Base-by-base conservation (phyloP, 345 rosid species). In the Dovyalis caffra region DNA sequence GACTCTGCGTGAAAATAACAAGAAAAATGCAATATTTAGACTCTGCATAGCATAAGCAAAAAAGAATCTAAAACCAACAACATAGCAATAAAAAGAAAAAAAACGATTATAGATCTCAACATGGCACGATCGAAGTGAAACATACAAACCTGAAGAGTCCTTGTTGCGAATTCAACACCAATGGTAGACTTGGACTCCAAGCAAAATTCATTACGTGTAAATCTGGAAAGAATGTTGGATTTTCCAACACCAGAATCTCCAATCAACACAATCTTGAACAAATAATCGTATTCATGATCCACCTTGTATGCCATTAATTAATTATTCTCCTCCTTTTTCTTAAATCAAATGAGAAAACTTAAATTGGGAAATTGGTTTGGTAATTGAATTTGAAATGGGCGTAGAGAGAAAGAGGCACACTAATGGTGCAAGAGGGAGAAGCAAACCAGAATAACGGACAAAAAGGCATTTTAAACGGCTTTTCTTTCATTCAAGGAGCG, bases 191-290 rank as follows among this genome's bases (percentile, higher is more conserved):
- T 89, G 40, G 93, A 89, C 49, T 89, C 91, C 74, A 89, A 69
- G 76, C 86, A 86, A 80, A 89, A 89, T 37, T 89, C 93, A 53
- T 89, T 87, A 51, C 91, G 82, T 0, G 93, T 87, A 82, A 89
- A 89, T 71, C 93, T 83, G 12, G 91, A 89, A 73, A 89, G 89
- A 66, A 87, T 87, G 76, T 89, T 89, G 53, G 93, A 89, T 85
- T 89, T 89, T 9, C 93, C 93, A 14, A 89, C 93, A 37, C 93
- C 91, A 8, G 93, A 89, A 66, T 89, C 93, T 34, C 93, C 91
- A 11, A 89, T 87, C 82, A 89, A 45, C 49, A 87, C 91, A 64
- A 89, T 82, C 83, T 89, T 89, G 86, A 89, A 87, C 20, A 89
- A 77, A 64, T 87, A 89, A 75, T 89, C 91, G 69, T 89, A 89